Evolutionary conservation across 495 filamentous ascomycete species (phyloP).

Genomic region (Mytilinidion resinicola): DNA sequence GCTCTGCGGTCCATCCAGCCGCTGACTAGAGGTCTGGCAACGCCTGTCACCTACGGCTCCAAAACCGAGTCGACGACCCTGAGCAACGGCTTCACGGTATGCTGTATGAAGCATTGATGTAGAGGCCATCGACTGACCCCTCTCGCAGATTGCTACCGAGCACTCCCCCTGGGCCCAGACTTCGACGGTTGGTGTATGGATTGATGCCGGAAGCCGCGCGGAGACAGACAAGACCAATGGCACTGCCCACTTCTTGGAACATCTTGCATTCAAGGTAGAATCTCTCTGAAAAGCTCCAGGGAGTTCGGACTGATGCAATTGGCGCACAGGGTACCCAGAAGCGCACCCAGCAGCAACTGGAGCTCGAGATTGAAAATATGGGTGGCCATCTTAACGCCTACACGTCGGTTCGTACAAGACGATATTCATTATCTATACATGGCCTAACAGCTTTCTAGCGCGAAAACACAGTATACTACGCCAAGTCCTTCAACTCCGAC

Average conservation of each 20-base stretch:
- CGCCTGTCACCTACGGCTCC: slow-evolving; percentile 63
- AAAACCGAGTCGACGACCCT: slow-evolving; percentile 93
- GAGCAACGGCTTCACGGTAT: slow-evolving; percentile 93
- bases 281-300: not conserved
- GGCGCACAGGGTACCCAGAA: slow-evolving; percentile 73
- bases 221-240: slow-evolving; percentile 98
- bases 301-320: slow-evolving; percentile 24
- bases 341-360: slow-evolving; percentile 89
- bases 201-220: slow-evolving; percentile 95
- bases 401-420: slow-evolving; percentile 74
- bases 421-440: not conserved
- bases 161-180: slow-evolving; percentile 98
- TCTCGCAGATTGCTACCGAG: slow-evolving; percentile 81
- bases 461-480: slow-evolving; percentile 99
- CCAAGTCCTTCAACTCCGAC: slow-evolving; percentile 96
- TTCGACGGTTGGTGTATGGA: slow-evolving; percentile 97
- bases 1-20: slow-evolving; percentile 66
- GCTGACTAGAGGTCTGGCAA: slow-evolving; percentile 76
- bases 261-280: slow-evolving; percentile 95
- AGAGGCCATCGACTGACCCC: slow-evolving; percentile 29
- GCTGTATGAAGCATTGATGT: slow-evolving; percentile 27
- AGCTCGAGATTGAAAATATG: slow-evolving; percentile 99
- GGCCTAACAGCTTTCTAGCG: slow-evolving; percentile 48
- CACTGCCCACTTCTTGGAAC: slow-evolving; percentile 98
- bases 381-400: slow-evolving; percentile 98